Conservation (phyloP, 257 asterid species). For the Solanum appendiculatum region DNA sequence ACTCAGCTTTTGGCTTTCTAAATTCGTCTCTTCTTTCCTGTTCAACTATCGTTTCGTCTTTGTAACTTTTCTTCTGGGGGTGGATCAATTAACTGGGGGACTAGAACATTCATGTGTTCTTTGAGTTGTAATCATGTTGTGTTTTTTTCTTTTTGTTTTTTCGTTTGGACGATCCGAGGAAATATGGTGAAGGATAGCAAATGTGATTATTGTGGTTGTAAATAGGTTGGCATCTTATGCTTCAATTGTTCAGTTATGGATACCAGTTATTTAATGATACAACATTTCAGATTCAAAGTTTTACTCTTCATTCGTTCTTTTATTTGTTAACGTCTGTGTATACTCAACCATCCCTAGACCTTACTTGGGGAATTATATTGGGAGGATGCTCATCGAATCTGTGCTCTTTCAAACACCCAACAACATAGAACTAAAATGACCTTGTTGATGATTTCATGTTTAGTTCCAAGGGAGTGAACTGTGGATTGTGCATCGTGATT, state of each 20-base stretch:
- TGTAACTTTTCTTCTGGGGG: background rate
- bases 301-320: background rate
- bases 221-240: conserved; percentile 1
- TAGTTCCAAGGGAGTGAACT: too few species aligned
- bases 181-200: background rate
- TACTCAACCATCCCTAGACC: background rate
- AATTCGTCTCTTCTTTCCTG: background rate
- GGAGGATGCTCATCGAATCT: too few species aligned
- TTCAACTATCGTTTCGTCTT: background rate
- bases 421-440: too few species aligned
- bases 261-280: background rate
- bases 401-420: too few species aligned
- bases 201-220: background rate
- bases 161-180: background rate
- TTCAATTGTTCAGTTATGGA: background rate
- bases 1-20: background rate
- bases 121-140: background rate
- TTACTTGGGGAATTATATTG: background rate
- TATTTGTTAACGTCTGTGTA: background rate
- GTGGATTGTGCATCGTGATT: too few species aligned
- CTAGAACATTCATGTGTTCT: background rate
- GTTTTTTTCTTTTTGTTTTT: background rate
- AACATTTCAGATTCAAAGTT: background rate
- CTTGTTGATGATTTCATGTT: too few species aligned
- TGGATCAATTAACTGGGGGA: background rate